Evolutionary conservation across 2,329 filamentous ascomycete genomes (phyloP).

Genomic region (Hypoxylon sp.): DNA sequence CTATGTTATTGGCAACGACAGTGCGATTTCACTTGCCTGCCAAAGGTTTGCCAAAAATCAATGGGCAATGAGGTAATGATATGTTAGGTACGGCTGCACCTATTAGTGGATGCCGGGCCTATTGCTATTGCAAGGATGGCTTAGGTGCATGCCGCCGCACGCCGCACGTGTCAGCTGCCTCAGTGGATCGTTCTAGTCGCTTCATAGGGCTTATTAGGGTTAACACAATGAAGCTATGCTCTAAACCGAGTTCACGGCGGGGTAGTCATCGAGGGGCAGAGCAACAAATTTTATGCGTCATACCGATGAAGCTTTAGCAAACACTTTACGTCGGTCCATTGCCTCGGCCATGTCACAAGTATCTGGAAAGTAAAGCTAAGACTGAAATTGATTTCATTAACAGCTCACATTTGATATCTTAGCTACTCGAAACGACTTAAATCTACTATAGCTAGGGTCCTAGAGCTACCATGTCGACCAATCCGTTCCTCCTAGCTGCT

Average conservation of each 20-base stretch:
- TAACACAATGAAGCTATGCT: no score
- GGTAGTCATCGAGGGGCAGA: not conserved
- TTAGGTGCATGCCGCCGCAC: not conserved
- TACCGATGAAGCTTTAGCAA: not conserved
- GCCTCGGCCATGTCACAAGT: no score
- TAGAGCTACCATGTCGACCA: conserved; percentile 58
- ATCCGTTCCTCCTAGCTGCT: conserved; percentile 81
- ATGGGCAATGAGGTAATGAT: not conserved
- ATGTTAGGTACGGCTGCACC: not conserved
- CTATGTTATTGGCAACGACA: not conserved
- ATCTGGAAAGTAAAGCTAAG: not conserved
- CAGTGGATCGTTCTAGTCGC: no score
- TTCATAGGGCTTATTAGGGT: no score
- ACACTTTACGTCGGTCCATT: not conserved
- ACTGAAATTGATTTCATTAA: not conserved
- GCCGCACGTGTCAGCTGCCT: not conserved
- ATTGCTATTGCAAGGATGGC: no score
- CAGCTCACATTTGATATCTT: not conserved
- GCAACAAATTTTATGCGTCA: conserved; percentile 3
- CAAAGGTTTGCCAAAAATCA: not conserved
- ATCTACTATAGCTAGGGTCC: no score
- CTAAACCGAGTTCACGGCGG: not conserved
- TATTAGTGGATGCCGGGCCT: not conserved
- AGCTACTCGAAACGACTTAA: not conserved
- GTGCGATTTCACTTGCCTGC: not conserved